phyloP scores from a whole-genome alignment of 495 filamentous ascomycete genomes.

The Daldinia concentrica region DNA sequence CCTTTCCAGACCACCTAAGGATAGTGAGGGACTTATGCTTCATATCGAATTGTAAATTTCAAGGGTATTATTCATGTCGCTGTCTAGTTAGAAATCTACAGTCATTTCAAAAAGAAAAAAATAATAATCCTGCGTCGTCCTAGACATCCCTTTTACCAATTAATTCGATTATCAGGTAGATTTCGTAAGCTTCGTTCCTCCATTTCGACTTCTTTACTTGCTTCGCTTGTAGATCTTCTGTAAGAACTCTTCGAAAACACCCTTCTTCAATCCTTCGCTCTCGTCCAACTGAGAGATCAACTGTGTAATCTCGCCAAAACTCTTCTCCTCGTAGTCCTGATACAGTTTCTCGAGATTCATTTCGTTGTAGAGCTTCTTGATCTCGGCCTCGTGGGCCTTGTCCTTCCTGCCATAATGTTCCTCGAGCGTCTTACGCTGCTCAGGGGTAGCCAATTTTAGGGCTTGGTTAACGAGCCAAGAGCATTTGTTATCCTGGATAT shows the following conservation, averaged over 20 bases:
- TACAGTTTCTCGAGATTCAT: constrained; percentile 83
- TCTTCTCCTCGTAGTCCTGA: constrained; percentile 86
- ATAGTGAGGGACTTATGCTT: background rate
- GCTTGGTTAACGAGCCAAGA: constrained; percentile 97
- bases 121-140: constrained; percentile 8
- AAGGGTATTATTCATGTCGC: constrained; percentile 31
- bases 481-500: constrained; percentile 99
- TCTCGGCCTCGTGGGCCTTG: constrained; percentile 74
- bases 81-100: constrained; percentile 20
- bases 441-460: constrained; percentile 74
- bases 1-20: background rate
- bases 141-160: constrained; percentile 5
- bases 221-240: constrained; percentile 96
- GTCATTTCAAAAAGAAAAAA: constrained; percentile 2
- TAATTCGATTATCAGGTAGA: background rate
- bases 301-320: constrained; percentile 73
- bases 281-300: constrained; percentile 86
- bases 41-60: background rate
- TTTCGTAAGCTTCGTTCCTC: background rate
- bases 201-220: constrained; percentile 66
- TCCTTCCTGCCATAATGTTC: constrained; percentile 93
- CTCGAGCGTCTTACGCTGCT: constrained; percentile 83
- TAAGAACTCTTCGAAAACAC: constrained; percentile 88
- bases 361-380: constrained; percentile 89
- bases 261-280: constrained; percentile 84